Conservation (phyloP, 345 rosid genomes). For the Melaleuca alternifolia region DNA sequence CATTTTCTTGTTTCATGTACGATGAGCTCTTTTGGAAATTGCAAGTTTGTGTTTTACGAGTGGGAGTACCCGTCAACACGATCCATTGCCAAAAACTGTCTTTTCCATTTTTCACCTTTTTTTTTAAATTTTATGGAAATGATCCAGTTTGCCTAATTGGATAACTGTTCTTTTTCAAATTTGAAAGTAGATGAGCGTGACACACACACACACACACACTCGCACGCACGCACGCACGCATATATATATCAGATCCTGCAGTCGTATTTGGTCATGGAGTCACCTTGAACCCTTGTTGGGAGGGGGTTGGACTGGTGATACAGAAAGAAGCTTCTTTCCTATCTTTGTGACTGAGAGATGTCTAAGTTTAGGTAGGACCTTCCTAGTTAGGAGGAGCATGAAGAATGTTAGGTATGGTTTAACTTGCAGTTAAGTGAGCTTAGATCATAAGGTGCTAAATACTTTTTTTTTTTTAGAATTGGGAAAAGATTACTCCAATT, state of each 20-base stretch:
- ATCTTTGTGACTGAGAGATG: not conserved
- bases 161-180: not conserved
- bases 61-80: not conserved
- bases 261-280: not conserved
- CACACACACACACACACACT: too few relatives aligned
- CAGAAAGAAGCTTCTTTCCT: not conserved
- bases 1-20: not conserved
- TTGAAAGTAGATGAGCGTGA: not conserved
- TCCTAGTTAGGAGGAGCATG: not conserved
- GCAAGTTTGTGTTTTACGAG: not conserved
- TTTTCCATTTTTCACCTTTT: not conserved
- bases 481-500: not conserved
- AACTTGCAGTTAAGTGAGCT: not conserved
- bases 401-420: not conserved
- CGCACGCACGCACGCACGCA: too few relatives aligned
- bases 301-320: not conserved
- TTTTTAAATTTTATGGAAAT: not conserved
- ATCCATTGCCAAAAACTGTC: not conserved
- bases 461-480: not conserved
- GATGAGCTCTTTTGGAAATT: not conserved
- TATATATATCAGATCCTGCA: not conserved
- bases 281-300: not conserved
- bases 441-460: not conserved
- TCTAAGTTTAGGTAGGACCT: not conserved
- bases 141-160: not conserved